phyloP scores from a whole-genome alignment of 352 stramenopile genomes.

The Thalassiosira pacifica region DNA sequence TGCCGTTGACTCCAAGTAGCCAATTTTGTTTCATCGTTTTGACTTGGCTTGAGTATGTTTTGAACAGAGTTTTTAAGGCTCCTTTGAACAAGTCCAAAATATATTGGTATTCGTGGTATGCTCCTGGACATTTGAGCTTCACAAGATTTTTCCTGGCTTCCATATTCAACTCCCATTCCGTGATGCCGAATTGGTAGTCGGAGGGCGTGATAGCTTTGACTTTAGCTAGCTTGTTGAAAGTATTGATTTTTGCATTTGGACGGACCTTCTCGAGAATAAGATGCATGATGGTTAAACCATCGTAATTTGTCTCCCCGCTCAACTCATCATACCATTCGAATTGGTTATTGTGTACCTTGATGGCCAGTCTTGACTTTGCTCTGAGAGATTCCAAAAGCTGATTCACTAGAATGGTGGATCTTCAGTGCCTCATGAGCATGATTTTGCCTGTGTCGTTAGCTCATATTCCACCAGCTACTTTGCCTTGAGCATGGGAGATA shows the following conservation, averaged over 20 bases:
- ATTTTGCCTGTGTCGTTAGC: not conserved
- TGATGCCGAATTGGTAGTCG: not conserved
- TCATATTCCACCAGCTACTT: not conserved
- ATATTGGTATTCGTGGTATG: not conserved
- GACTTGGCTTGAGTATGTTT: not conserved
- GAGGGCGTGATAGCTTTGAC: not conserved
- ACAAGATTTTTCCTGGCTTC: not conserved
- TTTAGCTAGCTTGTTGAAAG: not conserved
- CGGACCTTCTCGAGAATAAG: slow-evolving; percentile 6
- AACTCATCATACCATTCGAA: not conserved
- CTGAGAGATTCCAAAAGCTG: not conserved
- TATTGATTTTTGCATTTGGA: not conserved
- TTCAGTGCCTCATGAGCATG: not conserved
- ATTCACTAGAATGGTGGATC: not conserved
- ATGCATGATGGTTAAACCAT: not conserved
- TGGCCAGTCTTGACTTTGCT: not conserved
- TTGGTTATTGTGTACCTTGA: not conserved
- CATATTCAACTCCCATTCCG: not conserved
- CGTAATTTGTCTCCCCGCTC: not conserved
- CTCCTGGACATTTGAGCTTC: not conserved
- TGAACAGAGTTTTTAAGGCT: not conserved
- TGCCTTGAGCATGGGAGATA: not conserved
- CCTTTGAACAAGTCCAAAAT: not conserved
- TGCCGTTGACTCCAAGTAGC: not conserved
- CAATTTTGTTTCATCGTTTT: not conserved